These are phyloP conservation scores for Diaporthe vaccinii DNA, from an alignment of 2,329 filamentous ascomycete species.

Conservation along the genomic window DNA sequence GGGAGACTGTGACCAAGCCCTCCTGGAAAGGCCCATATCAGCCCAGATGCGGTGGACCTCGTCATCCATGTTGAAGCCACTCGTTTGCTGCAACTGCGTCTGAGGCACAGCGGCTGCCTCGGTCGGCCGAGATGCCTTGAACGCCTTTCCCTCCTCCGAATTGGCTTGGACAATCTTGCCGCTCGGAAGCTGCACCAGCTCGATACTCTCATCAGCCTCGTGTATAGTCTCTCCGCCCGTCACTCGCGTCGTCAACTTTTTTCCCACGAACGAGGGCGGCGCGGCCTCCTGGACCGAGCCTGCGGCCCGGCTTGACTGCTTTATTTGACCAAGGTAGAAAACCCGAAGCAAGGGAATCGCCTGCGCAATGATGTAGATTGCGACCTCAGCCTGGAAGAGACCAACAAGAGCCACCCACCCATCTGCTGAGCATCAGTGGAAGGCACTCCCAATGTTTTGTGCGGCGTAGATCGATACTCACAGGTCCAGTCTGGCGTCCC, in stretches of 20 bases:
- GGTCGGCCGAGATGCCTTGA: background rate
- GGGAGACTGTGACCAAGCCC: constrained; percentile 35
- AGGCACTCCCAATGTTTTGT: background rate
- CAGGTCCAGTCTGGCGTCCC: constrained; percentile 36
- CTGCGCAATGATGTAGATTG: constrained; percentile 38
- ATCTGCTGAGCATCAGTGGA: constrained; percentile 3
- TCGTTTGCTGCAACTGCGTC: background rate
- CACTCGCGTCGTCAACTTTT: constrained; percentile 12
- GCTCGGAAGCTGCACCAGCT: constrained; percentile 33
- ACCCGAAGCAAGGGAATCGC: constrained; percentile 35
- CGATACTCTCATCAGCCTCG: constrained; percentile 18
- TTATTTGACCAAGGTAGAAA: constrained; percentile 11
- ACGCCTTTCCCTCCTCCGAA: constrained; percentile 33
- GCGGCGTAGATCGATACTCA: constrained; percentile 8
- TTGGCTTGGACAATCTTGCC: constrained; percentile 34
- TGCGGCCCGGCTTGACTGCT: background rate
- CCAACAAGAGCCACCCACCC: constrained; percentile 26
- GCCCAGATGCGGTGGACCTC: constrained; percentile 34
- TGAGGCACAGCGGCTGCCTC: background rate
- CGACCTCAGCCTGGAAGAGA: constrained; percentile 35
- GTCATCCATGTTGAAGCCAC: constrained; percentile 10
- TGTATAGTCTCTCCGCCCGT: constrained; percentile 11
- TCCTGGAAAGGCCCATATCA: constrained; percentile 37
- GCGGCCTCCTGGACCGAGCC: background rate
- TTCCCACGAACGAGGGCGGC: background rate